Evolutionary conservation across 2,329 filamentous ascomycete species (phyloP).

Genomic region (Colletotrichum sp.): DNA sequence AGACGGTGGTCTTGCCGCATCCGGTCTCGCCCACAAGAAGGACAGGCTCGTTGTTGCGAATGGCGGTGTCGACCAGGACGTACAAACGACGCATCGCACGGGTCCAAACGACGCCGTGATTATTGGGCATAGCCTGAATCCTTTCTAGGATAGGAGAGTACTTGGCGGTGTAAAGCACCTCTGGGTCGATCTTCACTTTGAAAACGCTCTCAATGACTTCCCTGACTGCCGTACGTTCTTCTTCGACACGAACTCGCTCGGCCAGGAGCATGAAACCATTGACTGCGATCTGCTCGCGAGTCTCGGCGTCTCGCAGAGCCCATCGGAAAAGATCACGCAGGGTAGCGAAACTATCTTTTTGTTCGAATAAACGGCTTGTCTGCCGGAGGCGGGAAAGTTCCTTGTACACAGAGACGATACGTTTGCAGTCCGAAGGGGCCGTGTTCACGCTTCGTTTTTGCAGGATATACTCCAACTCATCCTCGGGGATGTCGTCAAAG

Average conservation of each 20-base stretch:
- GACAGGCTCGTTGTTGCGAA: constrained; percentile 91
- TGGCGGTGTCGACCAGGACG: constrained; percentile 83
- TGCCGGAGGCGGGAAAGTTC: constrained; percentile 90
- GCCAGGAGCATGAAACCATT: constrained; percentile 97
- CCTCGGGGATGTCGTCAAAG: constrained; percentile 96
- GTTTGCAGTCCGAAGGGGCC: constrained; percentile 86
- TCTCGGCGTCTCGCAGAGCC: constrained; percentile 85
- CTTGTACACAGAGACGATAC: constrained; percentile 93
- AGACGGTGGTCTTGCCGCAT: constrained; percentile 96
- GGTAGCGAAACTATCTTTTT: constrained; percentile 97
- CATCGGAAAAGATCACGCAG: constrained; percentile 95
- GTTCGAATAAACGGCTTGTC: constrained; percentile 90
- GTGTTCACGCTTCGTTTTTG: constrained; percentile 86
- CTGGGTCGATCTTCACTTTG: constrained; percentile 81
- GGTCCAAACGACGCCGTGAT: constrained; percentile 86
- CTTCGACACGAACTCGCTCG: constrained; percentile 89
- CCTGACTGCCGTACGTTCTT: constrained; percentile 86
- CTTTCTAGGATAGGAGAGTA: constrained; percentile 61
- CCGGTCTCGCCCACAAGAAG: constrained; percentile 95
- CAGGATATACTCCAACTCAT: constrained; percentile 90
- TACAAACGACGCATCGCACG: constrained; percentile 92
- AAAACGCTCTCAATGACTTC: constrained; percentile 88
- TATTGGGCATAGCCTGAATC: constrained; percentile 51
- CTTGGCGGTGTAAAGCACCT: constrained; percentile 71
- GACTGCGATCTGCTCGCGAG: constrained; percentile 83